Evolutionary conservation across 768 basidiomycete genomes (phyloP).

Genomic region (Leccinum fibrillosum): DNA sequence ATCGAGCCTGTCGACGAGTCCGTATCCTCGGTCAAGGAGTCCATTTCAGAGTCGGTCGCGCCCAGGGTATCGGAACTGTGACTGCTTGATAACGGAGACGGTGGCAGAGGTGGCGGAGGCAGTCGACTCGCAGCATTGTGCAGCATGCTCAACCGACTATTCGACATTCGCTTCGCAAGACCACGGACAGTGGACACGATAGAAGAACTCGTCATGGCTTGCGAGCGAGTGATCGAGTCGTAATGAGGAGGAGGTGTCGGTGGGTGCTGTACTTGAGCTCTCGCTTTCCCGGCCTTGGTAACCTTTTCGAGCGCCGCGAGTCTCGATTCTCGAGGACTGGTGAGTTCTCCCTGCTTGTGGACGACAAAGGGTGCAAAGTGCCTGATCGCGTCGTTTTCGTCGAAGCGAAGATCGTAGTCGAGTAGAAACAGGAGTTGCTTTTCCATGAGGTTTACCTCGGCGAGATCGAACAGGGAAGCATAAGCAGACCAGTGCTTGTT

Average conservation of each 20-base stretch:
- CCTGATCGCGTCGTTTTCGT: constrained; percentile 72
- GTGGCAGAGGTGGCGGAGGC: constrained; percentile 16
- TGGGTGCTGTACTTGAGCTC: constrained; percentile 46
- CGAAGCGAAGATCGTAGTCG: constrained; percentile 89
- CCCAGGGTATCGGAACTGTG: constrained; percentile 45
- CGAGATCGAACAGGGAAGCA: constrained; percentile 68
- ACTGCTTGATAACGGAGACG: constrained; percentile 35
- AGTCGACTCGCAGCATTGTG: constrained; percentile 17
- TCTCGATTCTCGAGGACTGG: constrained; percentile 41
- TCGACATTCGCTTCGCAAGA: constrained; percentile 56
- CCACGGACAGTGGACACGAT: constrained; percentile 56
- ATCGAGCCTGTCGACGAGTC: constrained; percentile 52
- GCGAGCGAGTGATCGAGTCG: constrained; percentile 30
- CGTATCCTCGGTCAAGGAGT: constrained; percentile 61
- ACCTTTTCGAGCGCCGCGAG: constrained; percentile 54
- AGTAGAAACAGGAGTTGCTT: constrained; percentile 90
- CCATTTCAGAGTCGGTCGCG: constrained; percentile 54
- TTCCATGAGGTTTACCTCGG: constrained; percentile 95
- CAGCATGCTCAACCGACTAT: constrained; percentile 34
- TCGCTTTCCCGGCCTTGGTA: constrained; percentile 49
- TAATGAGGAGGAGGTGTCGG: constrained; percentile 42
- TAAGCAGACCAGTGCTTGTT: constrained; percentile 91
- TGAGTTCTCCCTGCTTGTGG: constrained; percentile 9
- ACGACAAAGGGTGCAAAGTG: constrained; percentile 70
- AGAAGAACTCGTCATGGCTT: constrained; percentile 29